phyloP scores from a whole-genome alignment of 1,139 yeast genomes.

The Insectozyma bohioensis region DNA sequence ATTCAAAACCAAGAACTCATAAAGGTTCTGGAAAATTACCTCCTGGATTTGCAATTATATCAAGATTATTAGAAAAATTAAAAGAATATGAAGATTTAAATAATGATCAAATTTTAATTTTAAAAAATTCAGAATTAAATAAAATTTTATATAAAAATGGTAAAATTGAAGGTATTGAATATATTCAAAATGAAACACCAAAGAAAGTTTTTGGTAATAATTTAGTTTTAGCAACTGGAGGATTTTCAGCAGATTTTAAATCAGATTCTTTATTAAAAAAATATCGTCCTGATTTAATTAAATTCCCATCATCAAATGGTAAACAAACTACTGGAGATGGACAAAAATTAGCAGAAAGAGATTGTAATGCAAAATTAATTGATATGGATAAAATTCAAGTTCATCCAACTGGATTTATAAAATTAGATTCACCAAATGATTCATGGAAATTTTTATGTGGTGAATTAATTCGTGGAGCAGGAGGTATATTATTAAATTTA shows the following conservation, averaged over 20 bases:
- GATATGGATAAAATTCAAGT: slow-evolving; percentile 40
- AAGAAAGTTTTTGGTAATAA: slow-evolving; percentile 15
- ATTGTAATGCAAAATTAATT: slow-evolving; percentile 30
- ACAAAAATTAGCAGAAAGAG: slow-evolving; percentile 32
- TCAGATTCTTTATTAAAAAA: slow-evolving; percentile 23
- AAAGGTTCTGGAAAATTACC: slow-evolving; percentile 32
- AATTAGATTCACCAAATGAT: slow-evolving; percentile 17
- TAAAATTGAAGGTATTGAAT: slow-evolving; percentile 25
- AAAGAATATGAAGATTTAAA: slow-evolving; percentile 15
- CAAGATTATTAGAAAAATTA: slow-evolving; percentile 23
- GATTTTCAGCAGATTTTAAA: slow-evolving; percentile 32
- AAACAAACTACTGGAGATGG: slow-evolving; percentile 40
- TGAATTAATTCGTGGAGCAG: slow-evolving; percentile 37
- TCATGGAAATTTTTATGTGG: slow-evolving; percentile 39
- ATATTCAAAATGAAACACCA: slow-evolving; percentile 11
- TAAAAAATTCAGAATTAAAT: slow-evolving; percentile 21
- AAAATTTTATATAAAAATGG: slow-evolving; percentile 17
- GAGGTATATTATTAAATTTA: slow-evolving; percentile 36
- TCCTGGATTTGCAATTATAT: slow-evolving; percentile 38
- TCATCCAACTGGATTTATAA: slow-evolving; percentile 42
- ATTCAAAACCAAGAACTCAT: slow-evolving; percentile 37
- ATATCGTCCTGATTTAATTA: slow-evolving; percentile 32
- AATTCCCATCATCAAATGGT: slow-evolving; percentile 38
- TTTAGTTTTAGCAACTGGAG: slow-evolving; percentile 40
- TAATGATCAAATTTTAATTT: slow-evolving; percentile 19